These are phyloP conservation scores for Aspergillus steynii DNA, from an alignment of 495 filamentous ascomycete species.

Conservation along the genomic window DNA sequence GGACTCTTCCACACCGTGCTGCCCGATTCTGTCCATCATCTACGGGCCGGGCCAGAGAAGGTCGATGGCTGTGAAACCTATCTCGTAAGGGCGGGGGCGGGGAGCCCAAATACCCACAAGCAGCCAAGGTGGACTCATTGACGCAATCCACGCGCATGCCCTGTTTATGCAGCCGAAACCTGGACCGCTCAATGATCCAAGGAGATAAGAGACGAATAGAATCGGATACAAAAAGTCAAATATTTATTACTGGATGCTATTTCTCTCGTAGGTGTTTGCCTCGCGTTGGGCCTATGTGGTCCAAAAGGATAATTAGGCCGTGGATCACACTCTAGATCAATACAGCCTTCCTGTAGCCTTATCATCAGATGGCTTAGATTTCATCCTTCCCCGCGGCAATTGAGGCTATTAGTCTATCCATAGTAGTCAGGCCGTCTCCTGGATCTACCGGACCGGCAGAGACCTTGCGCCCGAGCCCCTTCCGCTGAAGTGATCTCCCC, in stretches of 20 bases:
- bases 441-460: not conserved
- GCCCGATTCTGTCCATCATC: not conserved
- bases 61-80: not conserved
- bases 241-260: not conserved
- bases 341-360: not conserved
- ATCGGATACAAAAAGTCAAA: not conserved
- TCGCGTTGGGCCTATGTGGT: not conserved
- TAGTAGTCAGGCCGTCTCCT: not conserved
- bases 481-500: not conserved
- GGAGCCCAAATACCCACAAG: not conserved
- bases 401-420: not conserved
- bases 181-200: not conserved
- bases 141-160: not conserved
- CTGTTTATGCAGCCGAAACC: not conserved
- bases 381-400: not conserved
- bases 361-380: not conserved
- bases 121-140: not conserved
- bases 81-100: not conserved
- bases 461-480: not conserved
- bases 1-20: not conserved
- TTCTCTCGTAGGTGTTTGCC: not conserved
- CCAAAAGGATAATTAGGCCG: not conserved
- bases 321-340: not conserved
- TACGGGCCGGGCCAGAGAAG: not conserved
- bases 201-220: not conserved